These are phyloP conservation scores for Fraxinus quadrangulata DNA, from an alignment of 257 asterid species.

Conservation along the genomic window DNA sequence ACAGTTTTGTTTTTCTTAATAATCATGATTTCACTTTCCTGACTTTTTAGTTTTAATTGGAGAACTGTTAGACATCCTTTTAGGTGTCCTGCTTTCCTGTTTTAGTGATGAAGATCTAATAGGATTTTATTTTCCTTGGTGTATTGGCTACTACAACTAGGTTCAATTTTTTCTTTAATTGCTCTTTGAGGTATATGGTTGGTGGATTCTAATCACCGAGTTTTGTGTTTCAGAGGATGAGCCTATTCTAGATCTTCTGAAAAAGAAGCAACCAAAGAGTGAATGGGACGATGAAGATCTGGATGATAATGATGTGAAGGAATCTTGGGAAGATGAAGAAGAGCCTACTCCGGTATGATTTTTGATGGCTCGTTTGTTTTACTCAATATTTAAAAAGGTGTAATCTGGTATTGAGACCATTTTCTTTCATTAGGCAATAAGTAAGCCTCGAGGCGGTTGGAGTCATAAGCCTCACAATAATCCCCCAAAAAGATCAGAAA, in stretches of 20 bases:
- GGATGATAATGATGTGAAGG: constrained; percentile 72
- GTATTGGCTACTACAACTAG: neutral
- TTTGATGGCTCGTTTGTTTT: neutral
- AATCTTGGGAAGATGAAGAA: constrained; percentile 98
- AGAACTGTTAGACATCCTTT: neutral
- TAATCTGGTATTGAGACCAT: too few relatives aligned
- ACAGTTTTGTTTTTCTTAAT: neutral
- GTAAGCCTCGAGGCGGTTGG: too few relatives aligned
- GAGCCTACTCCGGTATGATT: constrained; percentile 59
- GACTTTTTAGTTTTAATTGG: neutral
- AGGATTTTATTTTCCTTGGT: neutral
- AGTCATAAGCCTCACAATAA: too few relatives aligned
- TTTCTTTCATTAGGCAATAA: too few relatives aligned
- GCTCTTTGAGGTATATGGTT: neutral
- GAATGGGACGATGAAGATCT: constrained; percentile 92
- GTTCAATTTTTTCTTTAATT: neutral
- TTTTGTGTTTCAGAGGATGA: constrained; percentile 66
- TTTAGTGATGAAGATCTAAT: neutral
- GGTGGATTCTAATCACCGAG: constrained; percentile 8
- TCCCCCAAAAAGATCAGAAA: too few relatives aligned
- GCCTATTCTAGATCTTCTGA: constrained; percentile 56
- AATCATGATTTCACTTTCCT: neutral
- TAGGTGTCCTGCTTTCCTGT: neutral
- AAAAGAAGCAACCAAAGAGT: constrained; percentile 47
- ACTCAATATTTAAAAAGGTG: neutral